Evolutionary conservation across 2,329 filamentous ascomycete species (phyloP), one percentile per base, ranked within the genome.

Genomic region (Microdochium paspali): DNA sequence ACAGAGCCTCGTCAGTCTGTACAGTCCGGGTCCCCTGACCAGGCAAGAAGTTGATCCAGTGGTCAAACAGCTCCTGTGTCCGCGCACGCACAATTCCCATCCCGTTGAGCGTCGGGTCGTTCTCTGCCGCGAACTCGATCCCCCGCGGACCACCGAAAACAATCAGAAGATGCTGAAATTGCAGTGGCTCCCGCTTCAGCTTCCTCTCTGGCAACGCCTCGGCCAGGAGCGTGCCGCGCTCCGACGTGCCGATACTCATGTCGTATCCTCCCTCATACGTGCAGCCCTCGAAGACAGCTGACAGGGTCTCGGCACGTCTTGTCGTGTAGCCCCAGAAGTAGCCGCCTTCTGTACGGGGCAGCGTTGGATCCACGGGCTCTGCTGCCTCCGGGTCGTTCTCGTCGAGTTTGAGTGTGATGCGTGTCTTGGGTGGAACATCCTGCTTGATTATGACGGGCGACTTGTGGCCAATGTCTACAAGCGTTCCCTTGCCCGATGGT

Each of bases 311-410:
- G 30, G 82, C 82, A 51, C 75, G 79, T 24, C 89, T 79, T 3
- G 90, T 80, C 9, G 70, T 75, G 63, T 85, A 95, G 43, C 89
- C 89, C 88, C 89, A 95, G 67, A 90, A 94, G 65, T 89, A 93
- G 0, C 89, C 89, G 1, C 72, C 79, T 53, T 90, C 80, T 46
- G 85, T 84, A 49, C 88, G 77, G 1, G 89, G 89, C 3, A 75
- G 68, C 24, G 77, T 71, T 0, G 87, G 85, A 30, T 82, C 73
- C 2, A 91, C 82, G 15, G 83, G 77, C 47, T 82, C 74, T 1
- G 78, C 80, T 52, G 50, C 61, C 2, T 59, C 62, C 44, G 66
- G 58, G 18, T 69, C 66, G 47, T 71, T 63, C 15, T 72, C 64
- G 15, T 76, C 67, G 54, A 90, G 80, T 49, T 78, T 79, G 20